A percentile compares a stretch with the other conserved stretches of the same genome.
Evolutionary conservation across 208 protist species (phyloP).

Genomic region (Crithidia acanthocephali): DNA sequence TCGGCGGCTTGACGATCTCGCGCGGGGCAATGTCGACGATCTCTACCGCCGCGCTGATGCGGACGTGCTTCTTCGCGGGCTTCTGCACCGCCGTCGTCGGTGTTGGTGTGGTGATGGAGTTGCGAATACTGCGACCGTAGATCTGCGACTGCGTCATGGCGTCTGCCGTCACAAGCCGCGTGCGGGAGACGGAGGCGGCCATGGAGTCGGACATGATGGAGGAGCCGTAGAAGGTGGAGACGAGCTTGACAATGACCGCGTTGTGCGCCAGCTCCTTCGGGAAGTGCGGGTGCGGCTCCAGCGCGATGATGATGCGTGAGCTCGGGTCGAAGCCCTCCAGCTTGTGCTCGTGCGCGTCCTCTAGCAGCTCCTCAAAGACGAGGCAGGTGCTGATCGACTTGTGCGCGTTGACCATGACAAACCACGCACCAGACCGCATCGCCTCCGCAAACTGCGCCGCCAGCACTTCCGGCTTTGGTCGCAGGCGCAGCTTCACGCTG

Average conservation of each 20-base stretch:
- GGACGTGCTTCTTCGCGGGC: slow-evolving; percentile 60
- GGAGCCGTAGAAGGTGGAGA: slow-evolving; percentile 58
- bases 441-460: slow-evolving; percentile 58
- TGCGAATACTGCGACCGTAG: slow-evolving; percentile 13
- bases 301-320: slow-evolving; percentile 63
- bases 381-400: slow-evolving; percentile 82
- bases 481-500: slow-evolving; percentile 75
- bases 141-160: slow-evolving; percentile 49
- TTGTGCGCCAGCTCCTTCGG: slow-evolving; percentile 58
- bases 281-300: slow-evolving; percentile 86
- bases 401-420: slow-evolving; percentile 80
- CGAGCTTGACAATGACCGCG: slow-evolving; percentile 60
- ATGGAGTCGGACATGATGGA: slow-evolving; percentile 60
- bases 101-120: slow-evolving; percentile 1
- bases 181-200: slow-evolving; percentile 53
- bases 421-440: slow-evolving; percentile 72
- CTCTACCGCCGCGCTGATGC: slow-evolving; percentile 80
- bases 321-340: slow-evolving; percentile 63
- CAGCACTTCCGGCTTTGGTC: slow-evolving; percentile 64
- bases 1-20: slow-evolving; percentile 50
- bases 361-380: slow-evolving; percentile 66
- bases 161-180: slow-evolving; percentile 66
- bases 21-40: slow-evolving; percentile 82
- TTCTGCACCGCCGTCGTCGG: slow-evolving; percentile 25
- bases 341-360: slow-evolving; percentile 57